A percentile compares a stretch with the other conserved stretches of the same genome.
These are phyloP conservation scores for Ceriops zippeliana DNA, from an alignment of 345 rosid species.

Conservation along the genomic window DNA sequence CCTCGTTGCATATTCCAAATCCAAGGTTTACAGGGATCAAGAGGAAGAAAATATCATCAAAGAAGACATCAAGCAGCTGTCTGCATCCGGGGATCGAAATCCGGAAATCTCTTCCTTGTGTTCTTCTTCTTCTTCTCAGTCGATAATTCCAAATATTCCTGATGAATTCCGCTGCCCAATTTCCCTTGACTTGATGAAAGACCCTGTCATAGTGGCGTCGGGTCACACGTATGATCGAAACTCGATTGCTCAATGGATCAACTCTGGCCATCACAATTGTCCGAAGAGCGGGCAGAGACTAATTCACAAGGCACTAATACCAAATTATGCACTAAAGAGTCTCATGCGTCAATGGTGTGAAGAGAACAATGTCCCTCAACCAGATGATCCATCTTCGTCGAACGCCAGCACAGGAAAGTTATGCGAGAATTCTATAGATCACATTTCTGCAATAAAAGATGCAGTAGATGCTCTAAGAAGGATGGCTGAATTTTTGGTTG, in stretches of 20 bases:
- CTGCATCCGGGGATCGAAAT: constrained; percentile 12
- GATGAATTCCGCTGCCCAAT: constrained; percentile 66
- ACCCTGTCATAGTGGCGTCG: constrained; percentile 61
- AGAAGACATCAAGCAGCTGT: constrained; percentile 25
- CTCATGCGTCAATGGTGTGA: constrained; percentile 61
- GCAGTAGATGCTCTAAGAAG: constrained; percentile 50
- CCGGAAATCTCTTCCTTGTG: constrained; percentile 40
- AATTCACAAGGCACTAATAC: constrained; percentile 62
- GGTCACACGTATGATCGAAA: constrained; percentile 64
- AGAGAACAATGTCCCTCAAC: constrained; percentile 48
- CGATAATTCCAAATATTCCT: constrained; percentile 35
- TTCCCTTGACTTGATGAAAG: constrained; percentile 62
- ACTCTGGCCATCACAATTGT: constrained; percentile 64
- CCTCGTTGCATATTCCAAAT: constrained; percentile 44
- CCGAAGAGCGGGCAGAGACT: constrained; percentile 63
- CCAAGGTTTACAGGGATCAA: constrained; percentile 31
- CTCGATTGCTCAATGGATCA: constrained; percentile 66
- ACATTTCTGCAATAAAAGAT: constrained; percentile 47
- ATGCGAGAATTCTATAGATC: constrained; percentile 38
- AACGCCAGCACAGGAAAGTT: constrained; percentile 27
- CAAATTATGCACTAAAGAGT: constrained; percentile 64
- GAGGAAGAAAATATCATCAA: constrained; percentile 26
- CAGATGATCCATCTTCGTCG: constrained; percentile 37
- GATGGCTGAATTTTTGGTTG: constrained; percentile 71
- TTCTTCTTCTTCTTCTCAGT: constrained; percentile 37